phyloP scores from a whole-genome alignment of 169 alveolate genomes.

The Plasmodium chabaudi region DNA sequence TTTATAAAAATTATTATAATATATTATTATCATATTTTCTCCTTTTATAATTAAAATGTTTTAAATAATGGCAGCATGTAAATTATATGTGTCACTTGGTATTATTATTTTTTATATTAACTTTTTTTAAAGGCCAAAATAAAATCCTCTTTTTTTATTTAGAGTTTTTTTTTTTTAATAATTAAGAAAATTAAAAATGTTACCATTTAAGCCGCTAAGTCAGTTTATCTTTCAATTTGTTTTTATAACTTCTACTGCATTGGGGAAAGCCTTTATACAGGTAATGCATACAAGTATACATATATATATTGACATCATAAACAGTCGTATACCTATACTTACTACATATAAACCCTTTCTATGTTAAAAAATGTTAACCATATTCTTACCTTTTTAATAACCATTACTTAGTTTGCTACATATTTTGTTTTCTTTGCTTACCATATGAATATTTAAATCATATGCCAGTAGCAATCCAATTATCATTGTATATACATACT shows the following conservation, averaged over 20 bases:
- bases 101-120: constrained; percentile 8
- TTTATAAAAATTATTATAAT: too few species aligned
- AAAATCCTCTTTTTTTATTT: not conserved
- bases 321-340: not conserved
- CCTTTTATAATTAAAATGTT: constrained; percentile 5
- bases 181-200: constrained; percentile 44
- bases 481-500: not conserved
- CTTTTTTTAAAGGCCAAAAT: constrained; percentile 24
- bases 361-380: too few species aligned
- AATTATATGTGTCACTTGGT: constrained; percentile 11
- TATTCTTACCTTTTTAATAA: not conserved
- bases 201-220: constrained; percentile 68
- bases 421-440: too few species aligned
- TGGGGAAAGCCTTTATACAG: constrained; percentile 72
- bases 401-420: not conserved
- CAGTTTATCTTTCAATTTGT: constrained; percentile 69
- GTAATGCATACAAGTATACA: constrained; percentile 5
- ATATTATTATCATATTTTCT: too few species aligned
- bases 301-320: not conserved
- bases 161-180: constrained; percentile 23
- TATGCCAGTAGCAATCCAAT: too few species aligned
- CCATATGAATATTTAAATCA: too few species aligned
- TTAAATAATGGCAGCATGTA: constrained; percentile 40
- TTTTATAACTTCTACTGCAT: constrained; percentile 61
- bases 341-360: too few species aligned